Evolutionary conservation across 179 eudicot genomes (phyloP), one percentile per base, ranked within the genome.

Genomic region (Patellifolia procumbens): DNA sequence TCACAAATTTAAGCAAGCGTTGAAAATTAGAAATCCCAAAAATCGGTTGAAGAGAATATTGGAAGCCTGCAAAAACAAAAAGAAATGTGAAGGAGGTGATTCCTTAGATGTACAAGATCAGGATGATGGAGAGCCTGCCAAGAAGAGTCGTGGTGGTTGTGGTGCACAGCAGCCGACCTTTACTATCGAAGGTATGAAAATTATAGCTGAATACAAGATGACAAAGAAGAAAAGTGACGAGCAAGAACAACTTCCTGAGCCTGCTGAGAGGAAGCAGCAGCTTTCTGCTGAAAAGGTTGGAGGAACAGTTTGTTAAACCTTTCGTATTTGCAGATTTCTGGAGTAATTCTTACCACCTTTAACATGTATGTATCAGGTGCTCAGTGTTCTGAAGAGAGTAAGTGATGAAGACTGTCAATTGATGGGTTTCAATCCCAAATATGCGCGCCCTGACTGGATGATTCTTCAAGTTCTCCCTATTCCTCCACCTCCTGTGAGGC

Each of bases 401-500:
- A 91, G 92, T 86, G 99, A 96, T 80, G 99, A 96, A 76, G 97
- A 96, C 74, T 94, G 98, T 81, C 78, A 69, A 43, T 78, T 88
- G 78, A 80, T 96, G 77, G 99, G 99, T 46, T 88, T 96, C 67
- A 89, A 88, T 80, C 98, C 99, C 13, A 89, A 89, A 70, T 96
- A 83, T 87, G 99, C 99, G 48, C 98, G 99, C 68, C 99, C 99
- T 22, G 99, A 94, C 75, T 96, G 99, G 99, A 91, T 94, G 99
- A 94, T 96, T 80, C 89, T 96, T 68, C 99, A 96, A 89, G 99
- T 89, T 75, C 96, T 96, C 55, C 99, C 98, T 5, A 91, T 96
- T 49, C 99, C 99, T 53, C 99, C 99, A 2, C 99, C 96, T 76
- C 98, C 97, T 34, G 99, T 96, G 68, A 88, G 99, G 73, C 99